phyloP scores from a whole-genome alignment of 2,329 filamentous ascomycete genomes.

The Didymella segeticola region DNA sequence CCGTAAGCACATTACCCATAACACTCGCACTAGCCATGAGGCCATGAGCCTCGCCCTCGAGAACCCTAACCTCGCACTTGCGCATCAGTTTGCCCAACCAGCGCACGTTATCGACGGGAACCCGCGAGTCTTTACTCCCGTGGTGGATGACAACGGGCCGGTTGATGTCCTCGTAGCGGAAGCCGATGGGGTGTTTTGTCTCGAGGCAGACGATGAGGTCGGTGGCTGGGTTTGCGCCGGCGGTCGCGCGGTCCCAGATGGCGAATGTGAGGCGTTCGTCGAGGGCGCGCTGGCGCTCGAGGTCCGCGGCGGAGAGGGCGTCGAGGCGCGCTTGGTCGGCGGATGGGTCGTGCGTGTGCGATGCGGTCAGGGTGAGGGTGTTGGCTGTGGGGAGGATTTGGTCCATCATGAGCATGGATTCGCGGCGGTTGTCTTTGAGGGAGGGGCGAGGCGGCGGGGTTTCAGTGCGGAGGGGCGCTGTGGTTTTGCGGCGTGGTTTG shows the following conservation, averaged over 20 bases:
- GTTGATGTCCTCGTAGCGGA: slow-evolving; percentile 95
- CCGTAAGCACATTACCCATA: slow-evolving; percentile 93
- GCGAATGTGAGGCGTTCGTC: slow-evolving; percentile 87
- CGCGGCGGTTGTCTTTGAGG: slow-evolving; percentile 48
- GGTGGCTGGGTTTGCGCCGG: slow-evolving; percentile 89
- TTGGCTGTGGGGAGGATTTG: slow-evolving; percentile 52
- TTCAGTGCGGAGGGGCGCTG: slow-evolving; percentile 24
- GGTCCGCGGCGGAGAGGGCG: slow-evolving; percentile 69
- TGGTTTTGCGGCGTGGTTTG: slow-evolving; percentile 43
- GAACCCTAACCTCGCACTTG: slow-evolving; percentile 85
- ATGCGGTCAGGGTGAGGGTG: slow-evolving; percentile 37
- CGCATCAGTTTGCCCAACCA: slow-evolving; percentile 97
- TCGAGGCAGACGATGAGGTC: slow-evolving; percentile 93
- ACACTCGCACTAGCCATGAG: slow-evolving; percentile 93
- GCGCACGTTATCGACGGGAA: slow-evolving; percentile 91
- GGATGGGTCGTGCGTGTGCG: slow-evolving; percentile 39
- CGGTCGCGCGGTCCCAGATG: slow-evolving; percentile 93
- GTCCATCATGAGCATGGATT: slow-evolving; percentile 59
- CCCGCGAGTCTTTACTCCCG: slow-evolving; percentile 85
- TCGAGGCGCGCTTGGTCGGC: slow-evolving; percentile 49
- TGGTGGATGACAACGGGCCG: slow-evolving; percentile 92
- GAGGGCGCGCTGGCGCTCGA: slow-evolving; percentile 76
- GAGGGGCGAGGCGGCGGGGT: slow-evolving; percentile 23
- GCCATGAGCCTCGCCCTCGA: slow-evolving; percentile 92
- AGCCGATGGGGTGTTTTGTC: slow-evolving; percentile 87